Evolutionary conservation across 345 rosid species (phyloP).

Genomic region (Lepidium didymum): DNA sequence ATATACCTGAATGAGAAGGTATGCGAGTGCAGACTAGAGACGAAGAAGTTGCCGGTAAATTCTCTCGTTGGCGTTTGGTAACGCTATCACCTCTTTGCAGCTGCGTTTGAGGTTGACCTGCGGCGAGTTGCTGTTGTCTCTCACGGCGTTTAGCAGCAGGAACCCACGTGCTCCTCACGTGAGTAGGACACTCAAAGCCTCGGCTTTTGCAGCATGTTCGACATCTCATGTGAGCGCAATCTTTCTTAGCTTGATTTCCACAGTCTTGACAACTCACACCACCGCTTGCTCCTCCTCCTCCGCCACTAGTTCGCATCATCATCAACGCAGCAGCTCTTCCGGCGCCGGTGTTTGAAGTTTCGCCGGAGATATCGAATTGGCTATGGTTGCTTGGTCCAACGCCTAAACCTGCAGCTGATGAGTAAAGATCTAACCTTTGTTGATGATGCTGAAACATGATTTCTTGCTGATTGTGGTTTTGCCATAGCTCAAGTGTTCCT

Average conservation of each 20-base stretch:
- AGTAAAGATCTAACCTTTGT: constrained; percentile 49
- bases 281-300: constrained; percentile 2
- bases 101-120: constrained; percentile 35
- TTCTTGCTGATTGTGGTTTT: constrained; percentile 45
- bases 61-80: constrained; percentile 48
- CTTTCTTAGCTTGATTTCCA: constrained; percentile 90
- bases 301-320: constrained; percentile 32
- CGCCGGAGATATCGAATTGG: constrained; percentile 37
- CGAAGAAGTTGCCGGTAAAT: constrained; percentile 23
- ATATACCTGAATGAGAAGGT: constrained; percentile 50
- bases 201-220: constrained; percentile 88
- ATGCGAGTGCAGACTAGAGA: constrained; percentile 48
- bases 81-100: constrained; percentile 22
- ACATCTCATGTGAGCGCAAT: constrained; percentile 68
- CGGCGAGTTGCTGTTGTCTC: constrained; percentile 38
- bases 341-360: constrained; percentile 29
- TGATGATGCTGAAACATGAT: constrained; percentile 34
- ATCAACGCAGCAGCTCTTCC: constrained; percentile 32
- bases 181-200: constrained; percentile 68
- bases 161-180: constrained; percentile 90
- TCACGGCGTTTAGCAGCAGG: constrained; percentile 83
- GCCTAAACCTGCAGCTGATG: constrained; percentile 54
- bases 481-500: constrained; percentile 82
- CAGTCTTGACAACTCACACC: constrained; percentile 76
- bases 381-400: constrained; percentile 53